Base-by-base conservation (phyloP, 23 red algal genomes). In the Agarophyton chilense region DNA sequence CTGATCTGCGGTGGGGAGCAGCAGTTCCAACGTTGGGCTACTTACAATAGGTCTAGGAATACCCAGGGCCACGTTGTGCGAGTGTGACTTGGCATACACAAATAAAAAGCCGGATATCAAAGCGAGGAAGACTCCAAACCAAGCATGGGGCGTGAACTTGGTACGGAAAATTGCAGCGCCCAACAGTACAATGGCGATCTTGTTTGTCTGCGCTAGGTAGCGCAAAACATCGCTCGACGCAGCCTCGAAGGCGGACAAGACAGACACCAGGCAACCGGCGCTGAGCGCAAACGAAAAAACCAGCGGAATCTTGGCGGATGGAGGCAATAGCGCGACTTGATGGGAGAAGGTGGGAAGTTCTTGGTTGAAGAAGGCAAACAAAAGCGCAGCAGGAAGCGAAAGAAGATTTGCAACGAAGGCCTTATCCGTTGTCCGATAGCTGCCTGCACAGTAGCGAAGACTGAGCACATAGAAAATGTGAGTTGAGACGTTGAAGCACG, bases 361-460 rank as follows among this genome's bases (percentile, higher is more conserved):
- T 63, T 80, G 86, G 54, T 90, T 90, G 35, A 63, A 51, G n/a
- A 71, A 42, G 53, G 86, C 62, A 52, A 90, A 81, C 32, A 81
- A 29, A 16, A 90, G 62, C 17, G 75, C 75, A 18, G 81, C 56
- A 9, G 86, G 86, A 49, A 90, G 75, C 8, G 86, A 79, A 39
- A 90, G 72, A 8, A 90, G 72, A 81, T 90, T 90, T 28, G 75
- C 86, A 54, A 90, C 61, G 78, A 80, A 81, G 11, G 86, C 86
- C 33, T 90, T 90, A 61, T 90, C 86, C 11, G 86, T 90, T 33
- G 86, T 56, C 16, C 52, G 62, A 40, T 90, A 90, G 28, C 57
- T 71, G 10, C 73, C 86, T 19, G 86, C 51, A 56, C 73, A 90
- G 46, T 79, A 90, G 34, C 86, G 86, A 10, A 90, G 74, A 52